phyloP scores from a whole-genome alignment of 768 basidiomycete genomes.

The Mycena vitilis region DNA sequence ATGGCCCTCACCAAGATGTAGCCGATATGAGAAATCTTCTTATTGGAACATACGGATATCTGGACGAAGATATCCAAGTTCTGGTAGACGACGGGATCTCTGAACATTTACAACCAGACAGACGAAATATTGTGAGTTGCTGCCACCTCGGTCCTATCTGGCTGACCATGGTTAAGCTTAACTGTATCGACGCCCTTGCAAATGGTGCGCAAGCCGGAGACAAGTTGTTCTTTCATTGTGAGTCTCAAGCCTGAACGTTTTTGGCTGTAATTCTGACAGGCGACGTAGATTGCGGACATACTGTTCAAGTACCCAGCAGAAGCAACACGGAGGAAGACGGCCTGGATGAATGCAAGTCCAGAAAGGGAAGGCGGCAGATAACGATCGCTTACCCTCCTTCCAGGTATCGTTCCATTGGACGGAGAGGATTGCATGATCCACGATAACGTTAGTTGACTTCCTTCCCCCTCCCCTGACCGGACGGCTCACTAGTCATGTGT shows the following conservation, averaged over 20 bases:
- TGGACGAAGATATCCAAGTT: conserved; percentile 26
- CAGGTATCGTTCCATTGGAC: conserved; percentile 36
- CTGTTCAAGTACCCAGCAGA: conserved; percentile 26
- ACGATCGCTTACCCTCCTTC: background rate
- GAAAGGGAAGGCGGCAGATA: background rate
- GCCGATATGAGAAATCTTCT: conserved; percentile 28
- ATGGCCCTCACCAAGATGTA: conserved; percentile 32
- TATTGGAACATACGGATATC: conserved; percentile 22
- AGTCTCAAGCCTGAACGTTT: background rate
- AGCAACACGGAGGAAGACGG: conserved; percentile 24
- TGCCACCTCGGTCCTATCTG: background rate
- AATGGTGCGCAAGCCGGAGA: conserved; percentile 20
- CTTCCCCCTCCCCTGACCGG: background rate
- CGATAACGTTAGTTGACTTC: conserved; percentile 17
- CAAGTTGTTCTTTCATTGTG: conserved; percentile 34
- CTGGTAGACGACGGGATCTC: conserved; percentile 30
- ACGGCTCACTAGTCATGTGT: background rate
- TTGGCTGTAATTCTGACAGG: background rate
- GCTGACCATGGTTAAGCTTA: conserved; percentile 8
- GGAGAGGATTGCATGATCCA: conserved; percentile 33
- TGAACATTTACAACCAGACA: conserved; percentile 29
- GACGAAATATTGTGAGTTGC: conserved; percentile 27
- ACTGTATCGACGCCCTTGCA: conserved; percentile 25
- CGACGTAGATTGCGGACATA: conserved; percentile 32
- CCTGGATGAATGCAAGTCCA: conserved; percentile 28